Percentiles rank a stretch among this genome's conserved stretches.
These are phyloP conservation scores for Cladosporium sp. DNA, from an alignment of 2,329 filamentous ascomycete genomes.

Conservation along the genomic window DNA sequence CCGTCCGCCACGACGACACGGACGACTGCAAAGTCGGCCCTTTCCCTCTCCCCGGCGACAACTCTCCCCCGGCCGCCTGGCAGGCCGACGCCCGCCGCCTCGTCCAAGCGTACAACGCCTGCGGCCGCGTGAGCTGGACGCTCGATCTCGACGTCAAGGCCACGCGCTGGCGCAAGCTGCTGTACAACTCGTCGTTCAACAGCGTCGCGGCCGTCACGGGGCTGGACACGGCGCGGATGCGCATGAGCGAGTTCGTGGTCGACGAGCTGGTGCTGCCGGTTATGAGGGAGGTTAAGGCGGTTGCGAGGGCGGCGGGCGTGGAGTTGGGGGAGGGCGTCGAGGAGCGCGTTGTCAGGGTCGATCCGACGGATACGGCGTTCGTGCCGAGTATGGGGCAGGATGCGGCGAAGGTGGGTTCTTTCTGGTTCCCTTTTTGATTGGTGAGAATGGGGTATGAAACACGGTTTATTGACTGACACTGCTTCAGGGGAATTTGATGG, in stretches of 20 bases:
- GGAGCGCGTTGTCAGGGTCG: conserved; percentile 41
- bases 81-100: conserved; percentile 34
- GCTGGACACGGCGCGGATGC: conserved; percentile 47
- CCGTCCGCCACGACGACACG: conserved; percentile 47
- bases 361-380: conserved; percentile 40
- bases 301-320: conserved; percentile 40
- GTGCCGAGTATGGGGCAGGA: conserved; percentile 52
- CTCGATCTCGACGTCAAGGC: conserved; percentile 39
- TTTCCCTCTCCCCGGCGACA: conserved; percentile 36
- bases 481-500: conserved; percentile 45
- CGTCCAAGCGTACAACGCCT: conserved; percentile 42
- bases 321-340: conserved; percentile 40
- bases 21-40: conserved; percentile 48
- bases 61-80: conserved; percentile 24
- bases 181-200: conserved; percentile 49
- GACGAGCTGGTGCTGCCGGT: conserved; percentile 46
- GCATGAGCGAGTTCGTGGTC: conserved; percentile 38
- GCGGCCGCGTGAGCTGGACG: conserved; percentile 39
- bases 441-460: too few relatives aligned
- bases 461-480: neutral
- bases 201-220: conserved; percentile 47
- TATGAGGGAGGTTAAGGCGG: conserved; percentile 49
- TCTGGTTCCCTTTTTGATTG: too few relatives aligned
- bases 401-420: conserved; percentile 36
- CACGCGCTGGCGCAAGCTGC: conserved; percentile 46